Conservation (phyloP, 2,329 filamentous ascomycete genomes). For the Colletotrichum sidae region DNA sequence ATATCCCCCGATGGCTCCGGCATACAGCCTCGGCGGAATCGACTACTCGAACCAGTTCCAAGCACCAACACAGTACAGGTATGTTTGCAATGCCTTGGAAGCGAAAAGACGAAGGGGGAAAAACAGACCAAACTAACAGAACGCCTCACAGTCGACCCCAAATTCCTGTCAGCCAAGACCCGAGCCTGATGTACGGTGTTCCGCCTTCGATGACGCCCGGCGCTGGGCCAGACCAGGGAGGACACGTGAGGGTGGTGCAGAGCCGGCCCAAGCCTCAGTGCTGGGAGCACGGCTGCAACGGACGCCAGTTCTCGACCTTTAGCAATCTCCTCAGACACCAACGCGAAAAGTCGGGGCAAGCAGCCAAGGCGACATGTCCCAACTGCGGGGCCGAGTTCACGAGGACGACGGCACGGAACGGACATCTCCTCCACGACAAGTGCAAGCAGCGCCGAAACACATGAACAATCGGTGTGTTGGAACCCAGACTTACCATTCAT, state of each 20-base stretch:
- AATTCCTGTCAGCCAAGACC: slow-evolving; percentile 52
- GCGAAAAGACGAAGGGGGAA: not conserved
- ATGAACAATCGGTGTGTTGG: slow-evolving; percentile 30
- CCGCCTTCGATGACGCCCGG: slow-evolving; percentile 51
- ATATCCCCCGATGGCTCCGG: slow-evolving; percentile 49
- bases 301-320: slow-evolving; percentile 94
- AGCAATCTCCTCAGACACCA: slow-evolving; percentile 94
- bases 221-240: slow-evolving; percentile 45
- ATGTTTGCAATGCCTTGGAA: slow-evolving; percentile 37
- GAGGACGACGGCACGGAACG: slow-evolving; percentile 87
- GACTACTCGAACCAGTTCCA: slow-evolving; percentile 54
- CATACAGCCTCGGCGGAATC: slow-evolving; percentile 56
- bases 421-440: slow-evolving; percentile 87
- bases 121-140: slow-evolving; percentile 18
- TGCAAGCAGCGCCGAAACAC: slow-evolving; percentile 79
- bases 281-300: slow-evolving; percentile 97
- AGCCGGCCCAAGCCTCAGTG: slow-evolving; percentile 92
- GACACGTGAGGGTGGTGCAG: slow-evolving; percentile 76
- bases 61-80: slow-evolving; percentile 54
- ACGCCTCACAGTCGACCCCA: slow-evolving; percentile 49
- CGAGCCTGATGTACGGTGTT: slow-evolving; percentile 58
- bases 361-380: slow-evolving; percentile 88
- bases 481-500: not conserved
- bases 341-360: slow-evolving; percentile 92
- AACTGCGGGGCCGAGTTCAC: slow-evolving; percentile 96